These are phyloP conservation scores for Cenchrus americanus DNA, from an alignment of 176 grass and related monocot genomes.

Conservation along the genomic window DNA sequence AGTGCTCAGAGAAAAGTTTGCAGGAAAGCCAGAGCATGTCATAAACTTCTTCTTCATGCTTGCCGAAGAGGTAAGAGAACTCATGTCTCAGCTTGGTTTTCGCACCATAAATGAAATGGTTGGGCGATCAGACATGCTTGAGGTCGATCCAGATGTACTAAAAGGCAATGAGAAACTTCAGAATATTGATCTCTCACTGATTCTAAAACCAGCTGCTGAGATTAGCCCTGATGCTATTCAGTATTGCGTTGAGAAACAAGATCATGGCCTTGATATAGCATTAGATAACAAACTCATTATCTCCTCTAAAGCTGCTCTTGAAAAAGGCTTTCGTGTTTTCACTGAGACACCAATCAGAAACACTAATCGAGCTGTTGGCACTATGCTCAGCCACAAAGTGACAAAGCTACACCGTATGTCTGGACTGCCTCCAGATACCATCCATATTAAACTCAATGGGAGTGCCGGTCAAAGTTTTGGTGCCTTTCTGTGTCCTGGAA, in stretches of 20 bases:
- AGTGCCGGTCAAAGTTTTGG: slow-evolving; percentile 70
- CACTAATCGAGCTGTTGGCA: slow-evolving; percentile 65
- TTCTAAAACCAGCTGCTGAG: slow-evolving; percentile 61
- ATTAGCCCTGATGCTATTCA: slow-evolving; percentile 47
- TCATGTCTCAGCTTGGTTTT: slow-evolving; percentile 66
- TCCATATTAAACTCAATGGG: slow-evolving; percentile 63
- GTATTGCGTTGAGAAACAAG: slow-evolving; percentile 68
- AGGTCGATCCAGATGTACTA: slow-evolving; percentile 51
- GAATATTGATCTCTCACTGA: slow-evolving; percentile 64
- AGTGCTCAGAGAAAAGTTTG: slow-evolving; percentile 64
- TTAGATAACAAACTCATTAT: slow-evolving; percentile 64
- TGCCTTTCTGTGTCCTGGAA: slow-evolving; percentile 64
- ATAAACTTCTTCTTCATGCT: slow-evolving; percentile 76
- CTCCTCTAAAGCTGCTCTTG: slow-evolving; percentile 50
- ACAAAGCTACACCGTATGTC: slow-evolving; percentile 53
- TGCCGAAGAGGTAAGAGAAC: slow-evolving; percentile 67
- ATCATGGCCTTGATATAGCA: slow-evolving; percentile 67
- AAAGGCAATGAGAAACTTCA: slow-evolving; percentile 51
- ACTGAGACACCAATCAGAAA: slow-evolving; percentile 49
- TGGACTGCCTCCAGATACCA: slow-evolving; percentile 57
- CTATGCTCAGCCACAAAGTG: slow-evolving; percentile 73
- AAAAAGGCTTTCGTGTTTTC: slow-evolving; percentile 51
- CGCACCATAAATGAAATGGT: slow-evolving; percentile 64
- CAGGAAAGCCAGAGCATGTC: slow-evolving; percentile 70
- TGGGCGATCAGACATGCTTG: slow-evolving; percentile 69